Percentiles rank a stretch among this genome's conserved stretches.
Evolutionary conservation across 805 yeast genomes (phyloP).

Genomic region (Candida nemodendra): DNA sequence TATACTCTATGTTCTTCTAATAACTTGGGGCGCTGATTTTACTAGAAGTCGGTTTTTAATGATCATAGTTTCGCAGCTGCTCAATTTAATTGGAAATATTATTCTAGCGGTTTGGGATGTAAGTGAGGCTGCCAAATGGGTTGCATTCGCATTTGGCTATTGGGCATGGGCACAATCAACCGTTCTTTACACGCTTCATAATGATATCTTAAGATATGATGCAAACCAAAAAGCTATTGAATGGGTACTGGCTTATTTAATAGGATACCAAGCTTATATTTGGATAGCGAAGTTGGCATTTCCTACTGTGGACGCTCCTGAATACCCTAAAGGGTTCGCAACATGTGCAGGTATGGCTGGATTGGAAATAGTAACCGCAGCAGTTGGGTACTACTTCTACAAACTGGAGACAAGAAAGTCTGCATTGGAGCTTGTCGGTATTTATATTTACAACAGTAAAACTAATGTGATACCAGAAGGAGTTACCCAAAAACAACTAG

Average conservation of each 20-base stretch:
- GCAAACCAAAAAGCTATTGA: conserved; percentile 2
- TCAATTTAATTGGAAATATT: conserved; percentile 31
- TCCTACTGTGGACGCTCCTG: conserved; percentile 6
- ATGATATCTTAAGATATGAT: conserved; percentile 3
- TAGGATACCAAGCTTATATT: conserved; percentile 2
- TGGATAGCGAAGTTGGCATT: conserved; percentile 4
- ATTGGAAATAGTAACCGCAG: conserved; percentile 1
- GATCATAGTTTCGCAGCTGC: conserved; percentile 38
- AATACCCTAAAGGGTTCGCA: conserved; percentile 4
- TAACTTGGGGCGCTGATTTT: conserved; percentile 5
- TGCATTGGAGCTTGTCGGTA: conserved; percentile 3
- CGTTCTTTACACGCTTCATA: conserved; percentile 2
- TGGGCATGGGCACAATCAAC: conserved; percentile 7
- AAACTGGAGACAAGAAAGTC: conserved; percentile 3
- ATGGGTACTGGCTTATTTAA: conserved; percentile 5
- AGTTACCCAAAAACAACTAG: neutral
- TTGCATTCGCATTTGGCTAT: conserved; percentile 6
- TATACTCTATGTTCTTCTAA: conserved; percentile 33
- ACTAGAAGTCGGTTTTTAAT: conserved; percentile 15
- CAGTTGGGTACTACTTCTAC: conserved; percentile 4
- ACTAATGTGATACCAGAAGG: neutral
- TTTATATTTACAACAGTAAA: conserved; percentile 5
- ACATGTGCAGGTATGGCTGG: conserved; percentile 3
- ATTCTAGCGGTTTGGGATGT: conserved; percentile 45
- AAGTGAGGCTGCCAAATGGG: conserved; percentile 42